Conservation (phyloP, 2,329 filamentous ascomycete genomes). For the Ophiosphaerella korrae region DNA sequence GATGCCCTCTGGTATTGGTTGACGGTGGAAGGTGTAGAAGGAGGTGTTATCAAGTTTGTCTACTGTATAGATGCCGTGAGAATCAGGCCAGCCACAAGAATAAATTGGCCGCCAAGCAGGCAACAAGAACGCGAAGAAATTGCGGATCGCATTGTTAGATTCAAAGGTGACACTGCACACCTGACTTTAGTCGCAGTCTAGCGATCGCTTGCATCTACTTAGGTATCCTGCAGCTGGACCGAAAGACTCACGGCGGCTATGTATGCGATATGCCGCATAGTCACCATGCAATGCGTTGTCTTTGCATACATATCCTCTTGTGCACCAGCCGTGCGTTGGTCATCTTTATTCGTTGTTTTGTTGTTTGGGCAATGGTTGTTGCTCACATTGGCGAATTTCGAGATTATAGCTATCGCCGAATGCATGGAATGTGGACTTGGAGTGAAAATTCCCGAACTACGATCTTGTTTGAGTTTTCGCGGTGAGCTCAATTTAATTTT, state of each 20-base stretch:
- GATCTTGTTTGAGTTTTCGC: not conserved
- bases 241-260: conserved; percentile 26
- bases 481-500: too few relatives aligned
- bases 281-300: conserved; percentile 33
- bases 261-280: conserved; percentile 26
- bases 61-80: not conserved
- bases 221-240: conserved; percentile 19
- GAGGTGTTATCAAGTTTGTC: not conserved
- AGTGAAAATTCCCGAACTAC: not conserved
- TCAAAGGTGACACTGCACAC: conserved; percentile 3
- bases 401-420: not conserved
- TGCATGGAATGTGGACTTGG: not conserved
- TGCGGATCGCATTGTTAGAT: not conserved
- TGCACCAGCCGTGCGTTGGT: not conserved
- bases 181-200: conserved; percentile 4
- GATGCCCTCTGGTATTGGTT: not conserved
- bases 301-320: not conserved
- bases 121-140: not conserved
- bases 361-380: not conserved
- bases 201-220: conserved; percentile 21
- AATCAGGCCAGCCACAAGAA: conserved; percentile 2
- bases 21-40: conserved; percentile 4
- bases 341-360: too few relatives aligned
- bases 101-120: conserved; percentile 3
- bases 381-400: too few relatives aligned